These are phyloP conservation scores for Taphrina confusa DNA, from an alignment of 1,139 yeast genomes.

Conservation along the genomic window DNA sequence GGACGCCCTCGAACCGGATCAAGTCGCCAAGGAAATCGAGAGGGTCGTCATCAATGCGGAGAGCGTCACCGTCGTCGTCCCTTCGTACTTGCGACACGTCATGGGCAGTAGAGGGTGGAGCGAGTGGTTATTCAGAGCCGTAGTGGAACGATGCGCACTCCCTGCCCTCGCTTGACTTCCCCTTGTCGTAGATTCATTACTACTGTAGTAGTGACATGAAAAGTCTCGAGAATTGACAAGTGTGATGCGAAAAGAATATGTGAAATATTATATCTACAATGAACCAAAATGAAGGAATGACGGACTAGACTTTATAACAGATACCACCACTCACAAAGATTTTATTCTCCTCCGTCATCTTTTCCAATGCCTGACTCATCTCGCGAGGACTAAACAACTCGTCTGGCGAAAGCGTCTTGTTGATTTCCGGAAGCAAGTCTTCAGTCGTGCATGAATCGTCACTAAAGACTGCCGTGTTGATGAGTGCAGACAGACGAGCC, in stretches of 20 bases:
- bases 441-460: slow-evolving; percentile 44
- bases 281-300: neutral
- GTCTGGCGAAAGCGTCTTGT: slow-evolving; percentile 46
- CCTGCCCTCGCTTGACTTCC: neutral
- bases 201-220: too few relatives aligned
- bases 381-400: slow-evolving; percentile 47
- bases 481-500: slow-evolving; percentile 45
- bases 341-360: slow-evolving; percentile 48
- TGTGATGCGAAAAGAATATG: too few relatives aligned
- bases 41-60: neutral
- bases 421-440: slow-evolving; percentile 45
- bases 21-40: neutral
- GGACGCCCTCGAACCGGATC: neutral
- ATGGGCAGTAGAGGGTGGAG: slow-evolving; percentile 1
- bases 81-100: neutral
- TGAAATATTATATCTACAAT: too few relatives aligned
- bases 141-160: neutral
- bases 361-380: slow-evolving; percentile 46
- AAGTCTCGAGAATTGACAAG: too few relatives aligned
- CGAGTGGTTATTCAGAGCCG: slow-evolving; percentile 8
- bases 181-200: too few relatives aligned
- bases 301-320: slow-evolving; percentile 12
- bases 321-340: slow-evolving; percentile 41
- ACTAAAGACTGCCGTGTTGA: slow-evolving; percentile 44
- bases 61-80: neutral